Evolutionary conservation across 352 stramenopile species (phyloP).

Genomic region (Phytopythium helicoides): DNA sequence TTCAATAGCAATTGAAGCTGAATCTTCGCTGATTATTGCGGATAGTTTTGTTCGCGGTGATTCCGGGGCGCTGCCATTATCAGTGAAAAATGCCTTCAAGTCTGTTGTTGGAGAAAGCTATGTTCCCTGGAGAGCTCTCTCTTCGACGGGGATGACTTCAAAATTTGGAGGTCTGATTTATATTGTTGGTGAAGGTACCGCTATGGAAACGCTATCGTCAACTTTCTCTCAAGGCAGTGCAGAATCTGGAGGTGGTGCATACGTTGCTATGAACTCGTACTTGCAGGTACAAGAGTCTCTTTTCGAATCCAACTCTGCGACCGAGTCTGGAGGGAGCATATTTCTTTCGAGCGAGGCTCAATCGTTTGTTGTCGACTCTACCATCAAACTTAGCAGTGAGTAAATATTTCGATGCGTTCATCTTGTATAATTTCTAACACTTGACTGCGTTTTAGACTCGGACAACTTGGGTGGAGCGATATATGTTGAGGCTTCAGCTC

Average conservation of each 20-base stretch:
- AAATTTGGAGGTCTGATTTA: constrained; percentile 37
- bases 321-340: constrained; percentile 47
- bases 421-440: too few relatives aligned
- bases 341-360: constrained; percentile 25
- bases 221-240: constrained; percentile 35
- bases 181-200: constrained; percentile 16
- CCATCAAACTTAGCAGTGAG: constrained; percentile 39
- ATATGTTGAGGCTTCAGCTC: constrained; percentile 35
- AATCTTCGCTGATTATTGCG: constrained; percentile 15
- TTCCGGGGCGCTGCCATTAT: constrained; percentile 8
- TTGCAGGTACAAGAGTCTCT: constrained; percentile 19
- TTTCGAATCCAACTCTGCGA: constrained; percentile 38
- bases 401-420: too few relatives aligned
- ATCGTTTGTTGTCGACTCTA: constrained; percentile 21
- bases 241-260: constrained; percentile 43
- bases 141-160: constrained; percentile 3
- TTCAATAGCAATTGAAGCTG: constrained; percentile 17
- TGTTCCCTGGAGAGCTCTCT: constrained; percentile 5
- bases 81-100: constrained; percentile 12
- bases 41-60: constrained; percentile 21
- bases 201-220: constrained; percentile 16
- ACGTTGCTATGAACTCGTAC: constrained; percentile 21
- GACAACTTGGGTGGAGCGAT: constrained; percentile 49
- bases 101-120: constrained; percentile 17
- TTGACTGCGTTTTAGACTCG: constrained; percentile 27